A percentile compares a stretch with the other conserved stretches of the same genome.
Conservation (phyloP, 768 basidiomycete genomes). For the Amanita rimosa region DNA sequence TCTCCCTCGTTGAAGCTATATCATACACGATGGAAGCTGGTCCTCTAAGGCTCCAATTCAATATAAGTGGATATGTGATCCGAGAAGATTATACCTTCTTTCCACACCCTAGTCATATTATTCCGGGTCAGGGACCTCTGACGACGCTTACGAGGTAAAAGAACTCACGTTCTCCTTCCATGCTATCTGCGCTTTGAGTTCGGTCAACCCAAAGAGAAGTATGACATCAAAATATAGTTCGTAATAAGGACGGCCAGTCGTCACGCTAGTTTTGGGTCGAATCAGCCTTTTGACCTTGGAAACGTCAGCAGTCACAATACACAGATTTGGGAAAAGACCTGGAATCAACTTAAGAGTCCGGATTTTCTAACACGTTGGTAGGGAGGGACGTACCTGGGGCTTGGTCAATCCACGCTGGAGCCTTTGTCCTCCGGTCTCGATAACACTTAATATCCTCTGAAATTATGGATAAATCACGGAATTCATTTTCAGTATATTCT, state of each 20-base stretch:
- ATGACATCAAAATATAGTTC: slow-evolving; percentile 24
- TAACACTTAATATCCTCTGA: slow-evolving; percentile 11
- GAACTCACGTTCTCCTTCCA: slow-evolving; percentile 31
- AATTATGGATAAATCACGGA: slow-evolving; percentile 7
- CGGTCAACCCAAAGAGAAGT: slow-evolving; percentile 32
- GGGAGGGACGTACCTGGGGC: slow-evolving; percentile 10
- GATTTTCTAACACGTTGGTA: neutral
- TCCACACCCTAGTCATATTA: slow-evolving; percentile 13
- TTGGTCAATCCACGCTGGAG: slow-evolving; percentile 14
- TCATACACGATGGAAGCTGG: slow-evolving; percentile 3
- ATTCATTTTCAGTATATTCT: slow-evolving; percentile 1
- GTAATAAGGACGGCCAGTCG: slow-evolving; percentile 12
- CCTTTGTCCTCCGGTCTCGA: slow-evolving; percentile 8
- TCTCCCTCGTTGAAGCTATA: neutral
- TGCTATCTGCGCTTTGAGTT: slow-evolving; percentile 31
- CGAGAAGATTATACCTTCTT: slow-evolving; percentile 7
- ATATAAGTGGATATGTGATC: neutral
- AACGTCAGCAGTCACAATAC: slow-evolving; percentile 13
- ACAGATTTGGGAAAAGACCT: slow-evolving; percentile 12
- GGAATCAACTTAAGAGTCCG: neutral
- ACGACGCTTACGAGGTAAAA: neutral
- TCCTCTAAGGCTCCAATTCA: neutral
- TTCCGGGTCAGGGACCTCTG: neutral
- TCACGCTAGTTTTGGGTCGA: neutral
- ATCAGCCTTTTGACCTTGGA: slow-evolving; percentile 7